Conservation (phyloP, 2,329 filamentous ascomycete species). For the Fusarium sp. region DNA sequence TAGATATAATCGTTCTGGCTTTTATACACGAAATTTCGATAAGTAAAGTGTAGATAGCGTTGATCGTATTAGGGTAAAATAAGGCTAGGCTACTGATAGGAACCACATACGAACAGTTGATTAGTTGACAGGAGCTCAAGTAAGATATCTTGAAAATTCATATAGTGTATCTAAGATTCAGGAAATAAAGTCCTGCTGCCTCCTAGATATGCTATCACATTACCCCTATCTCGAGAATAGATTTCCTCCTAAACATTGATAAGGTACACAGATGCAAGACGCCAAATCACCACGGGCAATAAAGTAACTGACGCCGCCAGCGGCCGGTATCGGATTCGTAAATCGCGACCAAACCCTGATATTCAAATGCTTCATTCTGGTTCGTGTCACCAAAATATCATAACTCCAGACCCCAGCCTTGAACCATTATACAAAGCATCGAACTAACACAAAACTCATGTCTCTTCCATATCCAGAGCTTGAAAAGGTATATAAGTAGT, state of each 20-base stretch:
- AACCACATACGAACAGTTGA: neutral
- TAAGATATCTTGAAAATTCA: neutral
- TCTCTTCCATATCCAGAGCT: conserved; percentile 37
- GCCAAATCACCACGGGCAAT: neutral
- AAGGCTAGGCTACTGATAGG: neutral
- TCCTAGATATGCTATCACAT: neutral
- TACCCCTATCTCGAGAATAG: neutral
- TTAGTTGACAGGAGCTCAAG: neutral
- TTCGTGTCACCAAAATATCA: neutral
- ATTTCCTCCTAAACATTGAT: neutral
- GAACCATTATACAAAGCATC: neutral
- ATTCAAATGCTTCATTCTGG: neutral
- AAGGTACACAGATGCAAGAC: neutral
- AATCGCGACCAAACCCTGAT: neutral
- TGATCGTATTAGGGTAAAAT: neutral
- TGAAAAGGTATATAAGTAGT: conserved; percentile 33
- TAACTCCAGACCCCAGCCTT: neutral
- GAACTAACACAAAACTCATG: neutral
- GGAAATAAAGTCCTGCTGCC: neutral
- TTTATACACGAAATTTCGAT: neutral
- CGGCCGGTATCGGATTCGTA: neutral
- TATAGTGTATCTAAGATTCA: neutral
- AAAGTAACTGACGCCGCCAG: neutral
- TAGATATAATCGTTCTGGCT: neutral
- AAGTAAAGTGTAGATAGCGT: neutral